Base-by-base conservation (phyloP, 768 basidiomycete species). In the Pleurotus sapidus region DNA sequence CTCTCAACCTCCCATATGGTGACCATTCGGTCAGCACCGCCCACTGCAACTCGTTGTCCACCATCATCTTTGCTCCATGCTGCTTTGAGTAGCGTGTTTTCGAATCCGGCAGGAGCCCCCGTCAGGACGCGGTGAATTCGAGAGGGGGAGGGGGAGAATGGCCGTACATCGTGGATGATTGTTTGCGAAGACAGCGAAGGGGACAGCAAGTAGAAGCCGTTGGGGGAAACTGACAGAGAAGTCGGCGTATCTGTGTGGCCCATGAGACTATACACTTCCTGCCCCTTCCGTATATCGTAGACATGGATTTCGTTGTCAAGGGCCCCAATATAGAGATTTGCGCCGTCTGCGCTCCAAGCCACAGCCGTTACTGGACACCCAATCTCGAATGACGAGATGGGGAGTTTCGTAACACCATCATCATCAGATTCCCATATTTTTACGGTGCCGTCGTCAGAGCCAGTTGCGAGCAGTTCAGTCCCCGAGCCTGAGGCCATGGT, bases 301-400 rank as follows among this genome's bases (percentile, higher is more conserved):
- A 96, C 95, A 68, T 98, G 95, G 59, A 99, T 88, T 70, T 94
- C 93, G 63, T 99, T 99, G 72, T 99, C 96, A 65, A 98, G 71
- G 12, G 91, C 94, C 4, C 89, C 95, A n/a, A 93, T 83, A 62
- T 93, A 99, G 34, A 97, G 80, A 58, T 84, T 89, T 58, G 89
- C 81, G 1, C 93, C 97, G 67, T 99, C 97, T 17, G 84, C 85
- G 68, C 90, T 89, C 95, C 91, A 98, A 63, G 88, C 89, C 0
- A 95, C 95, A 1, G 89, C 80, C 12, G 96, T 99, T 27, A 94
- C 91, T 0, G 97, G 95, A 66, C 91, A 94, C 4, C 92, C 92
- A 15, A 93, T 61, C 55, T 93, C 89, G 61, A 95, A 90, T 47
- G 87, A 86, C 9, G 88, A 87, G 14, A 97, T 84, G 15, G 89